Evolutionary conservation across 306 rosid species (phyloP).

Genomic region (Castanospermum australe): DNA sequence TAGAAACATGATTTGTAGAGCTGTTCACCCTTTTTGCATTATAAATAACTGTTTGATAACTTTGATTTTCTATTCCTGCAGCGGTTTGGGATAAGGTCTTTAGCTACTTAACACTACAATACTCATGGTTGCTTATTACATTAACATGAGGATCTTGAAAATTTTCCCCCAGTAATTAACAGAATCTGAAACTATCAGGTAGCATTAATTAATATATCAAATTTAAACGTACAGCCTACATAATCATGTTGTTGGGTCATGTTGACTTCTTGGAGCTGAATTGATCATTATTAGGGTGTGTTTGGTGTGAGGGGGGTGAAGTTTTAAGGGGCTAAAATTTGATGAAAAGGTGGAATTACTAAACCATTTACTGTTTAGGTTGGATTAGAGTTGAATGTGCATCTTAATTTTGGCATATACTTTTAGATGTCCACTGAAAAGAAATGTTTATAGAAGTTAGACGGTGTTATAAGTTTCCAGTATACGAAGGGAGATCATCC

Average conservation of each 20-base stretch:
- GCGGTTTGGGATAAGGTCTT: neutral
- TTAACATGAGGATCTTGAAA: neutral
- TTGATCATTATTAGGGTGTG: neutral
- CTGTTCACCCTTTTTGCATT: neutral
- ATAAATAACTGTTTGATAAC: neutral
- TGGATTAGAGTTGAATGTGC: slow-evolving; percentile 8
- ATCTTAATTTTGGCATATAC: neutral
- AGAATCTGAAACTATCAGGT: neutral
- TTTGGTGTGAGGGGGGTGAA: too few species aligned
- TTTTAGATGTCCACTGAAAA: neutral
- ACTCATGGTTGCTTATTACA: slow-evolving; percentile 1
- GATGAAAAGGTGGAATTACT: slow-evolving; percentile 5
- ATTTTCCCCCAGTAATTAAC: neutral
- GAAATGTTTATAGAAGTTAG: neutral
- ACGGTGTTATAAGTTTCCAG: slow-evolving; percentile 12
- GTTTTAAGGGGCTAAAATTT: too few species aligned
- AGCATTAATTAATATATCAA: neutral
- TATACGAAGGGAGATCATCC: neutral
- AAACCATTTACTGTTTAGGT: neutral
- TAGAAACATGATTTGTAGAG: neutral
- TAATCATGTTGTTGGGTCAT: neutral
- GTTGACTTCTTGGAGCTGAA: slow-evolving; percentile 4
- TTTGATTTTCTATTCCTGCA: neutral
- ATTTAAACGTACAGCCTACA: neutral
- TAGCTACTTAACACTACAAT: neutral